These are phyloP conservation scores for Canavalia gladiata DNA, from an alignment of 306 rosid species.

Conservation along the genomic window DNA sequence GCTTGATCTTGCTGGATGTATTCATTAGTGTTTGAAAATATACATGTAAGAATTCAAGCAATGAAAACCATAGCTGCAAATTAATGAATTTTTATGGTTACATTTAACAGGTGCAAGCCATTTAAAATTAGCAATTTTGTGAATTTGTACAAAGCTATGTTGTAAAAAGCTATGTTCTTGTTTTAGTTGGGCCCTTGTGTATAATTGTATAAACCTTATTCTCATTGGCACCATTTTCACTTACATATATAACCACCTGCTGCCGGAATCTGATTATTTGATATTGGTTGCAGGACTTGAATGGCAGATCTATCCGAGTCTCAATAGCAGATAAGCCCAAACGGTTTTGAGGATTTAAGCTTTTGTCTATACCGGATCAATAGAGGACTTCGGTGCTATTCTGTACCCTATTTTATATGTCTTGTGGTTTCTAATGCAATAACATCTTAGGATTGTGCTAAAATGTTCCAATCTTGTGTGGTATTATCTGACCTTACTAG, in stretches of 20 bases:
- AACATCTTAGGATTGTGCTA: not conserved
- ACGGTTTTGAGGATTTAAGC: conserved; percentile 63
- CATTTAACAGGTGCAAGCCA: not conserved
- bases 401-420: conserved; percentile 18
- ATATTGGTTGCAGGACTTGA: conserved; percentile 70
- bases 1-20: not conserved
- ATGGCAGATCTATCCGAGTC: conserved; percentile 86
- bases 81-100: not conserved
- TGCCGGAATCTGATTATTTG: conserved; percentile 38
- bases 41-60: not conserved
- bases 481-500: conserved; percentile 41
- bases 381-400: conserved; percentile 52
- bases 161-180: not conserved
- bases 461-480: not conserved
- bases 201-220: not conserved
- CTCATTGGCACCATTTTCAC: not conserved
- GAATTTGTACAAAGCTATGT: not conserved
- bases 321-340: conserved; percentile 76
- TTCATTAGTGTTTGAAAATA: not conserved
- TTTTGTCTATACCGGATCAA: conserved; percentile 36
- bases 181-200: not conserved
- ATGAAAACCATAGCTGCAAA: not conserved
- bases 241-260: not conserved
- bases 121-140: not conserved
- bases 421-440: conserved; percentile 1